Conservation (phyloP, 78 protist genomes). For the Bigelowiella natans region DNA sequence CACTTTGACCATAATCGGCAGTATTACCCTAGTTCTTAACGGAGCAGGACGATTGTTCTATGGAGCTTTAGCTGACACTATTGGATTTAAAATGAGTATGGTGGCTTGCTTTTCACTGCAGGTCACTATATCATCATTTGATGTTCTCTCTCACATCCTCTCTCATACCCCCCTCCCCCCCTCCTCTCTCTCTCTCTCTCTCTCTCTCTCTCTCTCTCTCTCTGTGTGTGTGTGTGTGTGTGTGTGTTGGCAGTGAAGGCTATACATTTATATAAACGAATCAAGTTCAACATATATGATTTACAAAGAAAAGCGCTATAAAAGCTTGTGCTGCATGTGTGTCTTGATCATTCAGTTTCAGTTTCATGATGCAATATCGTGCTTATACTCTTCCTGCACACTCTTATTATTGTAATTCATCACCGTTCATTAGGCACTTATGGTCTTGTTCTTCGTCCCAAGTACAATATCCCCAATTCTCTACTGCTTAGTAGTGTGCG, state of each 20-base stretch:
- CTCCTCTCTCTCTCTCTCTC: not conserved
- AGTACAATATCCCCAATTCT: not conserved
- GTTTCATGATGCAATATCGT: too few species aligned
- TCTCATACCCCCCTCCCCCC: not conserved
- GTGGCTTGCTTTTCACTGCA: not conserved
- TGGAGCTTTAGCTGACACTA: not conserved
- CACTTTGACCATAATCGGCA: not conserved
- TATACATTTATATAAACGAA: not conserved
- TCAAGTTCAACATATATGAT: not conserved
- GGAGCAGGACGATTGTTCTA: not conserved
- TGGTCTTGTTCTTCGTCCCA: not conserved
- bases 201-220: not conserved
- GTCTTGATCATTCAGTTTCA: too few species aligned
- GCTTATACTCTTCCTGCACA: not conserved
- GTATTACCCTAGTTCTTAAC: not conserved
- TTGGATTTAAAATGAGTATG: not conserved
- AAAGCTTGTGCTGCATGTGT: too few species aligned
- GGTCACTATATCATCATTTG: not conserved
- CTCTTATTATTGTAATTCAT: not conserved
- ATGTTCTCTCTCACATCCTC: not conserved
- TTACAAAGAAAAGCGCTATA: not conserved
- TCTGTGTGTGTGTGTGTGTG: not conserved
- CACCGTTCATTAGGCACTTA: not conserved
- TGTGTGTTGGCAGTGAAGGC: not conserved
- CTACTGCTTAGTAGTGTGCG: not conserved